Base-by-base conservation (phyloP, 331 rosid genomes). In the Cydonia oblonga region DNA sequence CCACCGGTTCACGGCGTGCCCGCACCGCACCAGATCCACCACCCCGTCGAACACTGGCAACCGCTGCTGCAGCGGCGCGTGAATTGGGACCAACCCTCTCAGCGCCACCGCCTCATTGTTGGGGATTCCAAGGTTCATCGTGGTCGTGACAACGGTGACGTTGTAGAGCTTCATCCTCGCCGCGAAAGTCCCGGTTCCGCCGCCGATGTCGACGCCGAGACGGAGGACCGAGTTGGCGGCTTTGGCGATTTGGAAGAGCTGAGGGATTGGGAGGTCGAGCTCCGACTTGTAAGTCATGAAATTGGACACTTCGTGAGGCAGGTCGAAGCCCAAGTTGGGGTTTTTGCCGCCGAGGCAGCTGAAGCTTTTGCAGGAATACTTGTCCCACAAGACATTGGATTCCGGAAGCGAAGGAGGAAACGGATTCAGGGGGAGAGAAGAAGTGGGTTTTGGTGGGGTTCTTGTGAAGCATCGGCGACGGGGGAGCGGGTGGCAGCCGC, bases 401-500 rank as follows among this genome's bases (percentile, higher is more conserved):
- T 86, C 93, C 0, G 96, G 91, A 10, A 95, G 82, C 3, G 88
- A 81, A 22, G 86, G 46, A 33, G 85, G 83, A 25, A 95, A 91
- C 3, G 97, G 90, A 57, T 80, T 33, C 1, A 69, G 63, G 0
- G 96, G 86, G 65, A 90, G 91, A 6, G 95, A 78, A 22, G 80
- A 35, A 0, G 88, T 64, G 49, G 85, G 96, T 22, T 88, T 89
- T 5, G 56, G 78, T 3, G 97, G 96, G 65, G 99, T 91, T 64
- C 57, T 68, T 35, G 97, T 70, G 79, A 95, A 95, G 75, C 99
- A 95, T 2, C 97, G 78, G 5, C 99, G 97, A 74, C 99, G 96
- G 25, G 99, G 97, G 76, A 95, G 99, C 0, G 97, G 99, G 79
- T 91, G 99, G 78, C 96, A 95, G 22, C 99, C 99, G 13, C 88